phyloP scores from a whole-genome alignment of 257 asterid genomes.

The Rhazya stricta region DNA sequence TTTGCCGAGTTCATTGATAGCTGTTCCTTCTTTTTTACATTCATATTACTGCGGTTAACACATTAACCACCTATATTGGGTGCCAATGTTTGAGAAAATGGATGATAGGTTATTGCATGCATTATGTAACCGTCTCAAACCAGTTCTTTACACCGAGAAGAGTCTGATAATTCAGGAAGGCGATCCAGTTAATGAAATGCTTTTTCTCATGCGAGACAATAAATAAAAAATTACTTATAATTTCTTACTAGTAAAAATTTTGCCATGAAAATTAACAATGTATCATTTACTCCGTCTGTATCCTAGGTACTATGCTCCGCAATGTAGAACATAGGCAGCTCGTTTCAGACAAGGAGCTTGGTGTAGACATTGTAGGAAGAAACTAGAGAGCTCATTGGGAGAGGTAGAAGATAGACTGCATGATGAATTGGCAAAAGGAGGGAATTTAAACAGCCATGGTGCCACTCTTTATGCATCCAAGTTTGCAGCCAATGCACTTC shows the following conservation, averaged over 20 bases:
- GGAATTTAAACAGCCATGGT: conserved; percentile 30
- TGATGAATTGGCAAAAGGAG: conserved; percentile 27
- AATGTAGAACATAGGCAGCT: conserved; percentile 73
- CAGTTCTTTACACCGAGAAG: conserved; percentile 24
- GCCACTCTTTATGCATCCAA: conserved; percentile 51
- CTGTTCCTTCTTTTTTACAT: neutral
- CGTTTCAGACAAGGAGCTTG: conserved; percentile 69
- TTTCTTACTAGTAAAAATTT: neutral
- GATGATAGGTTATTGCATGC: conserved; percentile 8
- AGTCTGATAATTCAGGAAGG: conserved; percentile 25
- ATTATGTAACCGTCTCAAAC: conserved; percentile 58
- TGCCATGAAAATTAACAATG: neutral
- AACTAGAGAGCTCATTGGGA: conserved; percentile 31
- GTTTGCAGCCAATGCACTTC: conserved; percentile 49
- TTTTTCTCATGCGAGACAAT: conserved; percentile 21
- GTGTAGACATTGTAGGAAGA: conserved; percentile 48
- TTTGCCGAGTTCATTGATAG: neutral
- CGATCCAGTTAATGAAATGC: conserved; percentile 31
- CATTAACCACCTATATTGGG: neutral
- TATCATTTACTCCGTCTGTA: neutral
- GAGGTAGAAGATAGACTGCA: conserved; percentile 45
- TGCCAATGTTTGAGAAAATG: conserved; percentile 8
- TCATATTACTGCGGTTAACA: neutral
- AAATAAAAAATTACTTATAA: neutral
- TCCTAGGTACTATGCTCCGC: conserved; percentile 50